These are phyloP conservation scores for Narthecium ossifragum DNA, from an alignment of 106 monocot genomes.

Conservation along the genomic window DNA sequence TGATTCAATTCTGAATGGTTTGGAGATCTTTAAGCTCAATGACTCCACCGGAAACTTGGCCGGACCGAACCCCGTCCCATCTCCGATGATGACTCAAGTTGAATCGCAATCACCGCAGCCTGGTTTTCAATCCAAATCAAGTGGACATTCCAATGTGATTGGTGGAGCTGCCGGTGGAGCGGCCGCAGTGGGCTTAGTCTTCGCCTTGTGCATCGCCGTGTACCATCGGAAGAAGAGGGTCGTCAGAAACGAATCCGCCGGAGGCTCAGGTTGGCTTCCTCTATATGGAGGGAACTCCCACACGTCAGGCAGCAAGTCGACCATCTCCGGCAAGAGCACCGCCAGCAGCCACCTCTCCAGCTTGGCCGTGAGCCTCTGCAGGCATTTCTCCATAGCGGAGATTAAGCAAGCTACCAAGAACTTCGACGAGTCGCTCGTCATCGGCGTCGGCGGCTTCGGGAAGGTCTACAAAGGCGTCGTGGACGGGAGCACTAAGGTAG, in stretches of 20 bases:
- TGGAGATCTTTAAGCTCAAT: slow-evolving; percentile 66
- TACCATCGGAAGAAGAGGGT: slow-evolving; percentile 38
- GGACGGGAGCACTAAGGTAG: slow-evolving; percentile 37
- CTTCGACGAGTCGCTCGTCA: slow-evolving; percentile 70
- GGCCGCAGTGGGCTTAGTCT: slow-evolving; percentile 28
- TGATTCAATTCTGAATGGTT: slow-evolving; percentile 50
- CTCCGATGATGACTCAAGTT: slow-evolving; percentile 30
- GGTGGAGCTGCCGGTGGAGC: slow-evolving; percentile 36
- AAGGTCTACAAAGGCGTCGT: slow-evolving; percentile 67
- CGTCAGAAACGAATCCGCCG: slow-evolving; percentile 1
- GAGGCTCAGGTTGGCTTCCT: slow-evolving; percentile 61
- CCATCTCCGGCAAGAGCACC: slow-evolving; percentile 44
- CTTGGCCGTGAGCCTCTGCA: slow-evolving; percentile 50
- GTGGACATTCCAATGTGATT: slow-evolving; percentile 1
- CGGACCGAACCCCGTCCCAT: slow-evolving; percentile 52
- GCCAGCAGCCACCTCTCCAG: slow-evolving; percentile 46
- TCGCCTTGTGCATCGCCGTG: slow-evolving; percentile 35
- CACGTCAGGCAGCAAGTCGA: slow-evolving; percentile 34
- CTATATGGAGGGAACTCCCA: slow-evolving; percentile 44
- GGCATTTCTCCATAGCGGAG: slow-evolving; percentile 67
- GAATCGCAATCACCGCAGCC: slow-evolving; percentile 1
- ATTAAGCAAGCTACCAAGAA: slow-evolving; percentile 64
- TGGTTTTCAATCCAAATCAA: slow-evolving; percentile 2
- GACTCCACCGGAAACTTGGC: slow-evolving; percentile 51
- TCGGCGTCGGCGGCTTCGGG: slow-evolving; percentile 87